phyloP scores from a whole-genome alignment of 2,329 filamentous ascomycete species.

The Eutypella sp. region DNA sequence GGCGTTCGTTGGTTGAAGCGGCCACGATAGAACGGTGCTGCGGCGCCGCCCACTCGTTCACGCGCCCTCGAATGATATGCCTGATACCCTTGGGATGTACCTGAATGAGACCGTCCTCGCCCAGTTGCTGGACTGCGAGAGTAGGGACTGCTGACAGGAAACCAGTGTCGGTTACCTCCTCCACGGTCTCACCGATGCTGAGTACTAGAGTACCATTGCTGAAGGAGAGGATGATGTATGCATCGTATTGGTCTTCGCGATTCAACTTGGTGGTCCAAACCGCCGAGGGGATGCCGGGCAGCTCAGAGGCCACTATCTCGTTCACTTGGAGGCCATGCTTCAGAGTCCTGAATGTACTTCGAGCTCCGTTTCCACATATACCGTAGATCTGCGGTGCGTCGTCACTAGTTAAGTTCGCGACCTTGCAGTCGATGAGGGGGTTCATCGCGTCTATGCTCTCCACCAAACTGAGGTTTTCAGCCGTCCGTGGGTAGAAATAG shows the following conservation, averaged over 20 bases:
- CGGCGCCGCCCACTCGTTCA: slow-evolving; percentile 92
- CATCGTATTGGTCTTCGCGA: slow-evolving; percentile 77
- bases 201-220: slow-evolving; percentile 85
- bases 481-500: slow-evolving; percentile 76
- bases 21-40: slow-evolving; percentile 94
- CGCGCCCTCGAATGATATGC: slow-evolving; percentile 71
- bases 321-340: slow-evolving; percentile 91
- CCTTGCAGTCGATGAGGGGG: slow-evolving; percentile 83
- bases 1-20: slow-evolving; percentile 85
- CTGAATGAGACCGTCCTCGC: slow-evolving; percentile 87
- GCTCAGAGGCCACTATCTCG: slow-evolving; percentile 90
- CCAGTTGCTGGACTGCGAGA: slow-evolving; percentile 87
- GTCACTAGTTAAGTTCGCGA: slow-evolving; percentile 84
- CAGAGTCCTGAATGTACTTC: slow-evolving; percentile 84
- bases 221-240: slow-evolving; percentile 93
- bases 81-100: slow-evolving; percentile 95
- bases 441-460: slow-evolving; percentile 87
- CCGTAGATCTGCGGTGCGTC: slow-evolving; percentile 97
- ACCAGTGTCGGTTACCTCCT: slow-evolving; percentile 89
- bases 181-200: slow-evolving; percentile 93
- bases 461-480: slow-evolving; percentile 78
- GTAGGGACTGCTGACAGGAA: slow-evolving; percentile 88
- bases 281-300: slow-evolving; percentile 81
- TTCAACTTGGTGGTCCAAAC: slow-evolving; percentile 95
- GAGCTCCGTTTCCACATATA: slow-evolving; percentile 80